Percentiles rank a stretch among this genome's conserved stretches.
phyloP scores from a whole-genome alignment of 148 eudicot species.

The Diospyros lotus region DNA sequence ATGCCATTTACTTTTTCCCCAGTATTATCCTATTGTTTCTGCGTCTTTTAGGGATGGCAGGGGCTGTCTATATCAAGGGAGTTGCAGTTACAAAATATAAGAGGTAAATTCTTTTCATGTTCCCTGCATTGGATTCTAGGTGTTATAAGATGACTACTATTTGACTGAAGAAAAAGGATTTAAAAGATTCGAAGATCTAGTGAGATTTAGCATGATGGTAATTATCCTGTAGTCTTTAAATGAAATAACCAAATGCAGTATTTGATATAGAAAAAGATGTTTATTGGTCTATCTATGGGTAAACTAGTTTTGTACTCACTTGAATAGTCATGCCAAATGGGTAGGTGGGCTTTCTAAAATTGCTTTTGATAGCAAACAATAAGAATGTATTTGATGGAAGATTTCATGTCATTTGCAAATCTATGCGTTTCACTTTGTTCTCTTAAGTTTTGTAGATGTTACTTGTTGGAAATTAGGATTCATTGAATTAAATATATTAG shows the following conservation, averaged over 20 bases:
- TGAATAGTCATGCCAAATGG: background rate
- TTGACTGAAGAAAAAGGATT: background rate
- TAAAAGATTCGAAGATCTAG: background rate
- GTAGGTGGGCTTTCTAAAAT: background rate
- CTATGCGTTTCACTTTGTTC: background rate
- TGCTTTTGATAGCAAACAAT: background rate
- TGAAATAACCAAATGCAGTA: background rate
- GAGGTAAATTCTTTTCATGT: constrained; percentile 36
- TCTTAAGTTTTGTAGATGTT: background rate
- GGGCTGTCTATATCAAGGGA: constrained; percentile 93
- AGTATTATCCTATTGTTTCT: background rate
- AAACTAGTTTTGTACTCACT: background rate
- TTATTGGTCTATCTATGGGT: background rate
- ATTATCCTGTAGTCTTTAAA: background rate
- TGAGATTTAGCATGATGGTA: background rate
- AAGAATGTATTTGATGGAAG: background rate
- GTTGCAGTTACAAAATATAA: constrained; percentile 85
- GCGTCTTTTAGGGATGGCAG: constrained; percentile 75
- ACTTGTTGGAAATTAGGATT: too few relatives aligned
- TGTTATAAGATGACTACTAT: background rate
- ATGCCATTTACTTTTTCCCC: background rate
- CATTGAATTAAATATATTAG: too few relatives aligned
- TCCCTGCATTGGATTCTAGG: background rate
- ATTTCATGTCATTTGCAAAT: background rate
- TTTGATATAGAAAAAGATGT: background rate